These are phyloP conservation scores for Phoma sp. DNA, from an alignment of 2,329 filamentous ascomycete genomes.

Conservation along the genomic window DNA sequence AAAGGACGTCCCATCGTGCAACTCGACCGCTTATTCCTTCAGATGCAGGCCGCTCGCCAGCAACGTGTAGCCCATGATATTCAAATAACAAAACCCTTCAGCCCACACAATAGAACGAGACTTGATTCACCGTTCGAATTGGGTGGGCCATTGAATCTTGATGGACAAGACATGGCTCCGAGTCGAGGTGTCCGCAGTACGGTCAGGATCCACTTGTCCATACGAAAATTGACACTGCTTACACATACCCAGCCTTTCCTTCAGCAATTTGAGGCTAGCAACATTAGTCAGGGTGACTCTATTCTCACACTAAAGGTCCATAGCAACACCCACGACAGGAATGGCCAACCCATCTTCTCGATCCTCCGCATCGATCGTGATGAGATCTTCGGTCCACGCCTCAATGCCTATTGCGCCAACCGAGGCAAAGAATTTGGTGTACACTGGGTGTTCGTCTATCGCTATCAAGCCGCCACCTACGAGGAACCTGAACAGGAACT, in stretches of 20 bases:
- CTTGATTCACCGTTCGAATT: background rate
- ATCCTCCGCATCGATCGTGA: slow-evolving; percentile 17
- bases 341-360: slow-evolving; percentile 19
- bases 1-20: background rate
- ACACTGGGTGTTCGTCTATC: slow-evolving; percentile 23
- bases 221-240: background rate
- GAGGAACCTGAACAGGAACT: background rate
- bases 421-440: slow-evolving; percentile 20
- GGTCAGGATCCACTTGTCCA: background rate
- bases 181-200: background rate
- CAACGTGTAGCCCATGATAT: background rate
- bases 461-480: slow-evolving; percentile 1
- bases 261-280: background rate
- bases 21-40: background rate
- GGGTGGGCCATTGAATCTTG: background rate
- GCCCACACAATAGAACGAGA: background rate
- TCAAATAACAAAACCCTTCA: background rate
- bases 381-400: slow-evolving; percentile 21
- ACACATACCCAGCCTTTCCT: slow-evolving; percentile 1
- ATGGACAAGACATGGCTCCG: background rate
- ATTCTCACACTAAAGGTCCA: slow-evolving; percentile 15
- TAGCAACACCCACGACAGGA: slow-evolving; percentile 22
- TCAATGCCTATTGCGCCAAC: slow-evolving; percentile 22
- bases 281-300: background rate
- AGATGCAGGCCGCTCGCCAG: background rate